Evolutionary conservation across 192 early-diverging fungal genomes (phyloP).

Genomic region (Coemansia sp.): DNA sequence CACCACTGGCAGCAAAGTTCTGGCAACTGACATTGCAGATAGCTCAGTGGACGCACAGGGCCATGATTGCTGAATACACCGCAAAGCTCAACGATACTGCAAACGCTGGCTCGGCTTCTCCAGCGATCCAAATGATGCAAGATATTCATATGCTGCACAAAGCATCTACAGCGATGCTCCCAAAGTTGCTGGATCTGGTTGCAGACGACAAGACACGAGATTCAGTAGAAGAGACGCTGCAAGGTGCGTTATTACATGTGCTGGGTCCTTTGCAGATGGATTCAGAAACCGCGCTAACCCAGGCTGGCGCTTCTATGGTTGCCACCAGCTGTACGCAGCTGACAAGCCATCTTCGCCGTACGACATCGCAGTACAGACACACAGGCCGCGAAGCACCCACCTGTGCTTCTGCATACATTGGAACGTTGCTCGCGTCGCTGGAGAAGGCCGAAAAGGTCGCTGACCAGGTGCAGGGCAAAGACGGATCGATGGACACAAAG

Average conservation of each 20-base stretch:
- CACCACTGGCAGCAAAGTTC: constrained; percentile 26
- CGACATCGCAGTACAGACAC: constrained; percentile 46
- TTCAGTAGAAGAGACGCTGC: neutral
- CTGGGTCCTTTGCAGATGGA: constrained; percentile 15
- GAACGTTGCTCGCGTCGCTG: constrained; percentile 22
- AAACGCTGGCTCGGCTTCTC: neutral
- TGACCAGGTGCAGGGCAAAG: neutral
- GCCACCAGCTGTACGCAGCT: constrained; percentile 21
- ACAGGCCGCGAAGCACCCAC: constrained; percentile 39
- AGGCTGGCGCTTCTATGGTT: constrained; percentile 16
- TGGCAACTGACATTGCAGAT: constrained; percentile 51
- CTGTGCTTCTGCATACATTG: constrained; percentile 24
- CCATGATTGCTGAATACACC: neutral
- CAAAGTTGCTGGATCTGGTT: neutral
- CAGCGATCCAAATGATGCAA: neutral
- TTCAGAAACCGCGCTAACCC: constrained; percentile 2
- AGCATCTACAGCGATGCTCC: neutral
- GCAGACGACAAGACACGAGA: neutral
- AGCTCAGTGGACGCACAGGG: constrained; percentile 20
- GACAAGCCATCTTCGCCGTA: constrained; percentile 43
- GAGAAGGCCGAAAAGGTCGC: constrained; percentile 6
- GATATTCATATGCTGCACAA: neutral
- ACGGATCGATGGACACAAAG: neutral
- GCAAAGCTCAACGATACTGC: constrained; percentile 4
- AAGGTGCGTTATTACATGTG: constrained; percentile 8